Conservation (phyloP, 1,139 yeast genomes). For the Protomyces lactucae-debilis region DNA sequence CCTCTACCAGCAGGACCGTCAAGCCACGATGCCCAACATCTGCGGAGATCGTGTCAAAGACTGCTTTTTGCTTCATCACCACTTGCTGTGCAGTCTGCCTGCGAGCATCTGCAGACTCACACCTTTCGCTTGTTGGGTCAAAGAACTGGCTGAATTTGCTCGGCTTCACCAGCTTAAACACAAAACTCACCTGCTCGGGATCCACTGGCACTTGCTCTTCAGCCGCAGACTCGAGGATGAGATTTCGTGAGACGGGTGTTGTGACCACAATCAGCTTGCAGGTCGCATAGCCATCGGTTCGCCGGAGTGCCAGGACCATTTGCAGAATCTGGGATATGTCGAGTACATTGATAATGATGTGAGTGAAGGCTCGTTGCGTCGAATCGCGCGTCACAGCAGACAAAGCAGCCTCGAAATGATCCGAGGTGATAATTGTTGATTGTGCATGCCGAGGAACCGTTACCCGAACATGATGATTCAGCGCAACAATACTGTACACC, state of each 20-base stretch:
- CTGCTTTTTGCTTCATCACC: conserved; percentile 23
- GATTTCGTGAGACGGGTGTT: conserved; percentile 38
- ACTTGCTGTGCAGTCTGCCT: conserved; percentile 24
- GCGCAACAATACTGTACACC: conserved; percentile 37
- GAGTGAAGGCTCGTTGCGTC: conserved; percentile 35
- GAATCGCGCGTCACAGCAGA: conserved; percentile 6
- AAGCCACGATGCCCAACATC: conserved; percentile 11
- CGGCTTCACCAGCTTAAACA: conserved; percentile 32
- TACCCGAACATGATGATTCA: conserved; percentile 38
- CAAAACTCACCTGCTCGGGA: conserved; percentile 18
- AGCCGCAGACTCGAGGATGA: conserved; percentile 30
- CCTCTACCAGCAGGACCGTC: conserved; percentile 84
- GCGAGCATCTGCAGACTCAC: conserved; percentile 20
- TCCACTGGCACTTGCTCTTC: conserved; percentile 13
- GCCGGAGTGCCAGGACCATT: conserved; percentile 29
- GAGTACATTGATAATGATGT: conserved; percentile 37
- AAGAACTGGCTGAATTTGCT: conserved; percentile 31
- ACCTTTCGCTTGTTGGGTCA: conserved; percentile 26
- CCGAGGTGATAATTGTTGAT: conserved; percentile 30
- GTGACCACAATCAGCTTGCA: conserved; percentile 37
- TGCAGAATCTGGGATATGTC: conserved; percentile 35
- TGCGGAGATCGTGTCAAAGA: conserved; percentile 17
- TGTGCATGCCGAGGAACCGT: conserved; percentile 34
- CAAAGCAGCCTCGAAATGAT: conserved; percentile 29
- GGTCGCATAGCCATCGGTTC: conserved; percentile 24